Base-by-base conservation (phyloP, 306 rosid species). In the Lathyrus tuberosus region DNA sequence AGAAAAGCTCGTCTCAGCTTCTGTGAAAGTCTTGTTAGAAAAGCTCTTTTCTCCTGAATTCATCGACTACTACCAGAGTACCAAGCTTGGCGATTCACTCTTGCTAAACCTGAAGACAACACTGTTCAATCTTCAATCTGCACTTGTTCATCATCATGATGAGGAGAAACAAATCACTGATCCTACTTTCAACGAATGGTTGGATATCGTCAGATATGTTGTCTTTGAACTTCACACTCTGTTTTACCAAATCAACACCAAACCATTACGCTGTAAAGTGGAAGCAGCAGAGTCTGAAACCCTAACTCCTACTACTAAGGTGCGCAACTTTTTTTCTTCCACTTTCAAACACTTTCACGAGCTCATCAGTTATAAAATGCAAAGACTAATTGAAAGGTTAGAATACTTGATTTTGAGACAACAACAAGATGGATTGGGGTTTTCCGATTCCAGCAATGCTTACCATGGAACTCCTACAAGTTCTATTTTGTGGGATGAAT, bases 341-440 rank as follows among this genome's bases (percentile, higher is more conserved):
- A 26, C 4, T 26, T 26, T 26, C 30, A 26, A 26, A 26, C 30
- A 26, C 0, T 26, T 26, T 26, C 30, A 3, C 0, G 30, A 26
- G 5, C 4, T 26, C 30, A 26, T 26, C 13, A 78, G 76, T 48
- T 31, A 62, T 42, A 48, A 47, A 38, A 6, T 73, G 37, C 31
- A 48, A 62, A 63, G 17, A 33, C 5, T 70, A 4, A 64, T 46
- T 47, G 61, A 70, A 48, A 65, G 54, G 57, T 62, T 83, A 28
- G 73, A 77, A 41, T 10, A 0, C 0, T 10, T 22, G 15, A 53
- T 14, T 53, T 53, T 8, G 12, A 0, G 8, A 31, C 6, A 31
- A 31, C 1, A 31, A 31, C 35, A 31, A 31, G 7, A 0, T 31
- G 35, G 35, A 5, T 31, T 1, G 7, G 35, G 6, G 35, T 31